These are phyloP conservation scores for Capsicum pubescens DNA, from an alignment of 257 asterid genomes.

Conservation along the genomic window DNA sequence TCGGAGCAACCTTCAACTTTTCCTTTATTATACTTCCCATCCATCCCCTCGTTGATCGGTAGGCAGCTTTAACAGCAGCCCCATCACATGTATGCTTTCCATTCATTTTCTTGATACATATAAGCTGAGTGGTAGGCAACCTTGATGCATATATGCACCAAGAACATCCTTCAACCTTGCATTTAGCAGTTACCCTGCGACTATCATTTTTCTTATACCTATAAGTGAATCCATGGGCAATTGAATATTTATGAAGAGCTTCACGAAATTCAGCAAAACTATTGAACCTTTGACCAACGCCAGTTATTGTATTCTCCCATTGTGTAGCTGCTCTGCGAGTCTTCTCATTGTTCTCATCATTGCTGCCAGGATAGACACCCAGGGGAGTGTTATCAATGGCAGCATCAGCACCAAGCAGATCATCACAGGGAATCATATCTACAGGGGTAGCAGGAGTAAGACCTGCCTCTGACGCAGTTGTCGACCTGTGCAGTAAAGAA, in stretches of 20 bases:
- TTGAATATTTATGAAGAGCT: constrained; percentile 94
- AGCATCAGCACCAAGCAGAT: constrained; percentile 62
- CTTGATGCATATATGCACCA: constrained; percentile 97
- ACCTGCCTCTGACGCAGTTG: constrained; percentile 72
- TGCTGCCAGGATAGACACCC: constrained; percentile 42
- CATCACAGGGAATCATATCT: constrained; percentile 71
- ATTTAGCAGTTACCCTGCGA: constrained; percentile 96
- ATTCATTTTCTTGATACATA: constrained; percentile 91
- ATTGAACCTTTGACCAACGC: constrained; percentile 92
- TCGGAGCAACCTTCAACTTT: constrained; percentile 85
- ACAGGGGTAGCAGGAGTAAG: constrained; percentile 64
- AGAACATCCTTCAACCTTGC: constrained; percentile 94
- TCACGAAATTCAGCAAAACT: constrained; percentile 97
- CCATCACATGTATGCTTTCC: constrained; percentile 90
- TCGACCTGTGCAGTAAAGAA: constrained; percentile 63
- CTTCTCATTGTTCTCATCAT: constrained; percentile 52
- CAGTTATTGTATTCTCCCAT: constrained; percentile 95
- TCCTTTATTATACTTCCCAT: constrained; percentile 93
- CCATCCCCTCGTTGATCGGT: constrained; percentile 96
- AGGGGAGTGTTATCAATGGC: constrained; percentile 59
- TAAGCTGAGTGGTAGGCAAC: constrained; percentile 88
- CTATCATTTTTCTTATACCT: constrained; percentile 96
- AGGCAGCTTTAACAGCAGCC: constrained; percentile 87
- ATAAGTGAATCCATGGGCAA: constrained; percentile 95
- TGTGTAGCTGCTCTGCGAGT: constrained; percentile 84